Conservation (phyloP, 1,284 basidiomycete genomes). For the Ceratobasidium sp. region DNA sequence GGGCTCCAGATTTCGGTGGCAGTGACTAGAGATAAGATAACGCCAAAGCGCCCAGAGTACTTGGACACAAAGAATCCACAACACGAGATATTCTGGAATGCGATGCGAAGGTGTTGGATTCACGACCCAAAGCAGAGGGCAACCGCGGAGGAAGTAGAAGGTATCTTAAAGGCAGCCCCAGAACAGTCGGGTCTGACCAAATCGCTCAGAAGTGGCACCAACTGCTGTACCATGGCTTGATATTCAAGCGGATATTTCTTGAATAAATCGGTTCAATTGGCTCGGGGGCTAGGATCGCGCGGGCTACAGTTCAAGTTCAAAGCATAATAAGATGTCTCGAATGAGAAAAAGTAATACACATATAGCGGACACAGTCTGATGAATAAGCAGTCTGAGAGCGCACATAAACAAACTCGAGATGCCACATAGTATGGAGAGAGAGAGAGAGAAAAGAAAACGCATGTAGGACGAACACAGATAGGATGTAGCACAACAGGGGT, state of each 20-base stretch:
- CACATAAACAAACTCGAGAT: conserved; percentile 8
- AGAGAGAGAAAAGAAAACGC: conserved; percentile 7
- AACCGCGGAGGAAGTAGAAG: background rate
- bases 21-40: background rate
- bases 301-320: background rate
- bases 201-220: background rate
- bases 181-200: background rate
- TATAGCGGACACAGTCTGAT: conserved; percentile 41
- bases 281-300: background rate
- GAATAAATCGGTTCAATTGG: too few relatives aligned
- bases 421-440: conserved; percentile 18
- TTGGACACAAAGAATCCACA: background rate
- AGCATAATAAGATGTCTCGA: conserved; percentile 19
- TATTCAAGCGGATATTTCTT: background rate
- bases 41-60: background rate
- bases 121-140: background rate
- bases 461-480: background rate
- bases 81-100: background rate
- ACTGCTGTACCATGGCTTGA: background rate
- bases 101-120: background rate
- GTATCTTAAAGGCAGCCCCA: background rate
- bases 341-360: conserved; percentile 34
- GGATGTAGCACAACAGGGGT: conserved; percentile 10
- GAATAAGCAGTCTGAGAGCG: conserved; percentile 23
- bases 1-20: background rate